Base-by-base conservation (phyloP, 2,329 filamentous ascomycete species). In the Aspergillus unguis region DNA sequence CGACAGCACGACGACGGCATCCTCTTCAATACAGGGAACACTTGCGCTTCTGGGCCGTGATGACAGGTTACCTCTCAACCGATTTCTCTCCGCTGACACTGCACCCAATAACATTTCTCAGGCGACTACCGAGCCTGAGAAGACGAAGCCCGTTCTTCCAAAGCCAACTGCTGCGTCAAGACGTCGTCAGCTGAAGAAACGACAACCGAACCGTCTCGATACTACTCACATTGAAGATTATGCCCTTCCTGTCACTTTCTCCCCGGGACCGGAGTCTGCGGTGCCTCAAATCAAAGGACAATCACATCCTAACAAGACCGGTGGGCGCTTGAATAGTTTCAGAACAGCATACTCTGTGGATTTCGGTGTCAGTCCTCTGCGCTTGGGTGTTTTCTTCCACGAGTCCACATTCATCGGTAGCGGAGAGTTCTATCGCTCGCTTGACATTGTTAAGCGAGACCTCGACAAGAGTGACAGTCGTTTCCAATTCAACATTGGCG, bases 351-450 rank as follows among this genome's bases (percentile, higher is more conserved):
- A 83, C 58, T 67, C 80, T 1, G 71, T 72, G 8, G 77, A 79
- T 55, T 85, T 85, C 53, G 78, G 80, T 47, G 66, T 82, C 6
- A 63, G 63, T 4, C 77, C 79, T 26, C 64, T 85, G 6, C 69
- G 68, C 6, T 55, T 71, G 5, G 81, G 77, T 1, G 82, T 78
- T 0, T 83, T 76, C 59, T 85, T 84, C 56, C 78, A 81, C 55
- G 66, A 75, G 40, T 74, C 71, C 42, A 83, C 81, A 4, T 81
- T 85, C 54, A 71, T 85, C 52, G 82, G 83, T 28, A 81, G 80
- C 58, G 80, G 80, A 3, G 77, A 80, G 27, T 76, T 85, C 43
- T 62, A 67, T 11, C 72, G 71, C 33, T 76, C 76, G 33, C 58
- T 85, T 4, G 56, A 67, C 8, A 17, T 79, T 8, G 45, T 50